A percentile compares a stretch with the other conserved stretches of the same genome.
These are phyloP conservation scores for Colletotrichum musicola DNA, from an alignment of 2,329 filamentous ascomycete species.

Conservation along the genomic window DNA sequence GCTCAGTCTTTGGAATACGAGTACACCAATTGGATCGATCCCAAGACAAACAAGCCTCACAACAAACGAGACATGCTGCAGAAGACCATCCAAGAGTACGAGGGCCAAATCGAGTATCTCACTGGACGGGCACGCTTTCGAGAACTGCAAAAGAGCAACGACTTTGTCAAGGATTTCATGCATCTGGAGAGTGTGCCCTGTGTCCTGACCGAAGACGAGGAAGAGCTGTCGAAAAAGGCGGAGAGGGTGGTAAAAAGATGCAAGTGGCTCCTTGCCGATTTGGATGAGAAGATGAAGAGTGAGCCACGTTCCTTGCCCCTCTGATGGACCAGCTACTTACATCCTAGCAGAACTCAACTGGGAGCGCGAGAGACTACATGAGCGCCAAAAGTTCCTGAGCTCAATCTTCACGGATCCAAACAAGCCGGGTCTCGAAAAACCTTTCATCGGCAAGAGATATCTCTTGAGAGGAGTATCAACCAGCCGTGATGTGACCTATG, in stretches of 20 bases:
- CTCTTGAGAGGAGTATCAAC: conserved; percentile 65
- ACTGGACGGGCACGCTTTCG: conserved; percentile 52
- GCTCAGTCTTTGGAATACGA: conserved; percentile 39
- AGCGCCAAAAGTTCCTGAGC: conserved; percentile 54
- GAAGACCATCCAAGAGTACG: conserved; percentile 43
- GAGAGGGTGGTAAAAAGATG: conserved; percentile 51
- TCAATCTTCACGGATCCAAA: conserved; percentile 54
- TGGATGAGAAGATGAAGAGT: conserved; percentile 52
- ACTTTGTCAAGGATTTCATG: conserved; percentile 53
- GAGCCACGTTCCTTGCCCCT: conserved; percentile 36
- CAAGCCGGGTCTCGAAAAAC: conserved; percentile 50
- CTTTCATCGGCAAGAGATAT: conserved; percentile 60
- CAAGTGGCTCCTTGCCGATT: conserved; percentile 49
- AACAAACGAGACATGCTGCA: conserved; percentile 49
- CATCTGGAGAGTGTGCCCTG: conserved; percentile 56
- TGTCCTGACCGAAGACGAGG: conserved; percentile 50
- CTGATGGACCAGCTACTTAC: conserved; percentile 40
- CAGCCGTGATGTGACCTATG: conserved; percentile 60
- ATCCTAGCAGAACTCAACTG: conserved; percentile 44
- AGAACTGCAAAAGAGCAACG: conserved; percentile 52
- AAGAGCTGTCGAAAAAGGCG: conserved; percentile 46
- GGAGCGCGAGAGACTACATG: conserved; percentile 48
- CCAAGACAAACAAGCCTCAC: conserved; percentile 37
- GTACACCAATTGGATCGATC: conserved; percentile 40
- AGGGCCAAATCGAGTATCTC: conserved; percentile 48